Percentiles rank a stretch among this genome's conserved stretches.
These are phyloP conservation scores for Cadophora malorum DNA, from an alignment of 2,329 filamentous ascomycete genomes.

Conservation along the genomic window DNA sequence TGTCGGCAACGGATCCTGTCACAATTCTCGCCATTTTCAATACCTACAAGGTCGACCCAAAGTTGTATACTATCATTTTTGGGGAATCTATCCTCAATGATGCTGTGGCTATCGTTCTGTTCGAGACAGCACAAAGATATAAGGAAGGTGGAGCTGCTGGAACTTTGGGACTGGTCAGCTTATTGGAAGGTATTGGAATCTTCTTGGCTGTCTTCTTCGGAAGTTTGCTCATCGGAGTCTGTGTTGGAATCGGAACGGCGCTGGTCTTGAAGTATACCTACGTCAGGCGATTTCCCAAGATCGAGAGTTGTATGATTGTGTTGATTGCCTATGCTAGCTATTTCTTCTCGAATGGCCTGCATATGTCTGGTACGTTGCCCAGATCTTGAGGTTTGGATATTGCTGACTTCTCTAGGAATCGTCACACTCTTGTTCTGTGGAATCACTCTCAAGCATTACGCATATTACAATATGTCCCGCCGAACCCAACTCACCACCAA, in stretches of 20 bases:
- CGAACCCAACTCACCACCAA: slow-evolving; percentile 97
- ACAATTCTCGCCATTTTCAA: slow-evolving; percentile 99
- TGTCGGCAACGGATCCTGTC: slow-evolving; percentile 96
- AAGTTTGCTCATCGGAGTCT: slow-evolving; percentile 85
- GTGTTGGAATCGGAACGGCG: slow-evolving; percentile 86
- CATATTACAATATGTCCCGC: slow-evolving; percentile 99
- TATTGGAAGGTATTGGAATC: slow-evolving; percentile 90
- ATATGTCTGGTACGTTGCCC: slow-evolving; percentile 83
- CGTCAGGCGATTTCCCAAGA: slow-evolving; percentile 90
- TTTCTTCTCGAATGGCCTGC: slow-evolving; percentile 94
- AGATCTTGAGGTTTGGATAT: slow-evolving; percentile 6
- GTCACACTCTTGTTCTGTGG: slow-evolving; percentile 97
- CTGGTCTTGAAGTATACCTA: slow-evolving; percentile 93
- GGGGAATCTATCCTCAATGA: slow-evolving; percentile 98
- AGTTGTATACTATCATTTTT: slow-evolving; percentile 98
- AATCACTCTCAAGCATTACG: slow-evolving; percentile 98
- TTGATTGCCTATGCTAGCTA: slow-evolving; percentile 96
- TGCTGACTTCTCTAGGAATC: slow-evolving; percentile 55
- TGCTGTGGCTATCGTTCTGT: slow-evolving; percentile 97
- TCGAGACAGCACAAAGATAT: slow-evolving; percentile 96
- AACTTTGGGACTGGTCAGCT: slow-evolving; percentile 77
- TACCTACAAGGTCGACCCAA: slow-evolving; percentile 98
- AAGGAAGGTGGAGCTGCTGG: slow-evolving; percentile 73
- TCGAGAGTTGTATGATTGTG: slow-evolving; percentile 93
- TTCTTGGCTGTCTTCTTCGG: slow-evolving; percentile 97